phyloP scores from a whole-genome alignment of 495 filamentous ascomycete species.

The Penicillium manginii region DNA sequence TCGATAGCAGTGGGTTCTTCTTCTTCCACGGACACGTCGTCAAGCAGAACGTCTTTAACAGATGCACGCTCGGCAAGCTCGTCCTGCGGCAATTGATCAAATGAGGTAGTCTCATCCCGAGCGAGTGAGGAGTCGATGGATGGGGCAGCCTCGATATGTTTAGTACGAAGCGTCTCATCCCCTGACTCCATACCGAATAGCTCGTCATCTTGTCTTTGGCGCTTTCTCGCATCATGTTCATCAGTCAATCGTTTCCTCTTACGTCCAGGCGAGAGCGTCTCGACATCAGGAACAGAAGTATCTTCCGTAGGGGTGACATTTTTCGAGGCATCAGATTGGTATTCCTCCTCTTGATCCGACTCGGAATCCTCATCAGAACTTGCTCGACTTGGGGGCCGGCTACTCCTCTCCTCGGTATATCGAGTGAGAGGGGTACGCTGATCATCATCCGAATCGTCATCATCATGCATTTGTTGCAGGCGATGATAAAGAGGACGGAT shows the following conservation, averaged over 20 bases:
- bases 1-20: constrained; percentile 25
- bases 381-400: constrained; percentile 77
- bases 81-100: constrained; percentile 10
- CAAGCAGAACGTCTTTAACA: constrained; percentile 3
- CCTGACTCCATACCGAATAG: constrained; percentile 60
- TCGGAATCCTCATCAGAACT: constrained; percentile 66
- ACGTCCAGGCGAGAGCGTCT: constrained; percentile 48
- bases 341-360: constrained; percentile 66
- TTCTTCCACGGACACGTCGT: constrained; percentile 36
- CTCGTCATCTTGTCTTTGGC: constrained; percentile 76
- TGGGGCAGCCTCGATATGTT: constrained; percentile 3
- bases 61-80: constrained; percentile 6
- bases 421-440: constrained; percentile 60
- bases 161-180: not conserved
- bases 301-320: not conserved
- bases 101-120: constrained; percentile 1
- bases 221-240: constrained; percentile 65
- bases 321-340: constrained; percentile 28
- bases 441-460: constrained; percentile 67
- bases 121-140: constrained; percentile 6
- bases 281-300: constrained; percentile 9
- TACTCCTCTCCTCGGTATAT: constrained; percentile 83
- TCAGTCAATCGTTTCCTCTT: constrained; percentile 73
- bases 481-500: constrained; percentile 62
- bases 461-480: constrained; percentile 57